Evolutionary conservation across 257 asterid species (phyloP), one percentile per base, ranked within the genome.

Genomic region (Ajuga chamaepitys): DNA sequence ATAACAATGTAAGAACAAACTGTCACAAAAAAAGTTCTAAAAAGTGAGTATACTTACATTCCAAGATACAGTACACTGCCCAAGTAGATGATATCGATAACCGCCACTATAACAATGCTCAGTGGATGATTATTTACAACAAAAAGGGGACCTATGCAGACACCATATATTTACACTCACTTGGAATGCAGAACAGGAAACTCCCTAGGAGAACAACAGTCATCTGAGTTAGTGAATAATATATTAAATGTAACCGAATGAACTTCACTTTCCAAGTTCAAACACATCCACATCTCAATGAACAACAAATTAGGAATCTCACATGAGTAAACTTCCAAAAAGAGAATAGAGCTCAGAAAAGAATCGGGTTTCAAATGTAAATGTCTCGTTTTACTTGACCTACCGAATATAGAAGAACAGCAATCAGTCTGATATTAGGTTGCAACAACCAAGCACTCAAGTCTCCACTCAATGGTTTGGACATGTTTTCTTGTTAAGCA

Each of bases 401-500:
- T 71, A 92, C 97, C 73, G 95, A 92, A 81, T 92, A 92, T 16
- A 92, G 75, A n/a, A n/a, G n/a, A 78, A 92, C 88, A 58, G 95
- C 74, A 61, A 85, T 42, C 74, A 80, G 69, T 74, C 95, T 80
- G 78, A 77, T 77, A 71, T 75, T 80, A 45, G 97, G 86, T 63
- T 78, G 95, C 82, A 92, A 68, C 1, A 77, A 40, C 97, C 98
- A 92, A 44, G 89, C 78, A 81, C 82, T 86, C 44, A 63, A 62
- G 68, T 87, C 88, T 38, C 57, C 66, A 69, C 78, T n/a, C n/a
- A n/a, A n/a, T n/a, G n/a, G n/a, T n/a, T n/a, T n/a, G n/a, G n/a
- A n/a, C n/a, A n/a, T n/a, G n/a, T n/a, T 93, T 22, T 95, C 95
- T 75, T 84, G 99, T 77, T 93, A 96, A 77, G 95, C 97, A 13